Base-by-base conservation (phyloP, 2,329 filamentous ascomycete species). In the Pleomassaria siparia region DNA sequence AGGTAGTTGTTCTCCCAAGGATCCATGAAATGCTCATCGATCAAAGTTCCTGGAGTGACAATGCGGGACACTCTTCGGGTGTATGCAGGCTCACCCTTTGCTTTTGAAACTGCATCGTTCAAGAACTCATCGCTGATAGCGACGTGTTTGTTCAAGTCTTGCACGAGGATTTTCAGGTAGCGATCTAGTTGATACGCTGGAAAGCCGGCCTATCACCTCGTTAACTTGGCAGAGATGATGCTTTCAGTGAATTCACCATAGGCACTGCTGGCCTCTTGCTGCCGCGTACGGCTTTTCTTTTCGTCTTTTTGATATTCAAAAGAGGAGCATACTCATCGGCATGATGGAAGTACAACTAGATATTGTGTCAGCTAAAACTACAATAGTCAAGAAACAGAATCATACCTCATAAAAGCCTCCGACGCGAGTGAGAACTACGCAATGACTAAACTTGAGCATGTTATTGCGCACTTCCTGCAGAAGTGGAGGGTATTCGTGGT, bases 21-120 rank as follows among this genome's bases (percentile, higher is more conserved):
- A 66, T 97, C 89, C 78, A 99, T 91, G 70, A 97, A 99, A 60
- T 91, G 91, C 72, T 99, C 94, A 70, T 99, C 94, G 56, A 99
- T 96, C 44, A 99, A 77, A 1, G 94, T 99, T 16, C 94, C 94
- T 1, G 94, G 91, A 0, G 94, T 97, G 63, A 99, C 84, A 58
- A 99, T 86, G 47, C 94, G 85, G 15, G 89, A 83, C 12, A 99
- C 90, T 58, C 79, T 85, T 21, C 94, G 86, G 66, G 95, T 88
- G 68, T 94, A 95, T 76, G 92, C 78, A 54, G 92, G 74, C 3
- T 89, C 90, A 12, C 89, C 89, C 65, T 86, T 92, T 55, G 86
- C 75, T 70, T 83, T 89, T 46, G 83, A 83, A 3, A 84, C 78
- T 4, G 82, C 77, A 54, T 84, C 80, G 62, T 94, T 88, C 15